Evolutionary conservation across 2,329 filamentous ascomycete genomes (phyloP), one percentile per base, ranked within the genome.

Genomic region (Fusarium miscanthi): DNA sequence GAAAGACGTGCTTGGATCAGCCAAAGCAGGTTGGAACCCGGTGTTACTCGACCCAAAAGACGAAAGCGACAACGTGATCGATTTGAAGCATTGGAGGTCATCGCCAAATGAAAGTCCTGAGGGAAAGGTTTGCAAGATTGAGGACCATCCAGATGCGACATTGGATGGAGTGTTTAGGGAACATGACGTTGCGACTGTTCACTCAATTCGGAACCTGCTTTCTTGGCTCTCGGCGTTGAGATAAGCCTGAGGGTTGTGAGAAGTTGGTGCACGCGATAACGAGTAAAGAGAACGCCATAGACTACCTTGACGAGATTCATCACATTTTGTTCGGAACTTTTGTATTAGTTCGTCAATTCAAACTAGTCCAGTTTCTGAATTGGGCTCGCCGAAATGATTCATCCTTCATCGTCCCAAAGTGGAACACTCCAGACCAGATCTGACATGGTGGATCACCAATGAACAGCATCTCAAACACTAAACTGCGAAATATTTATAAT

Each of bases 1-100:
- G 1, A 75, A 75, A 21, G 73, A 75, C 14, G 69, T 76, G 6
- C 31, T 73, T 8, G 73, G 73, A 1, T 69, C 73, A 5, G 13
- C 16, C 4, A 58, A 64, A 2, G 73, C 71, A 1, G 73, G 73
- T 0, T 75, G 73, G 73, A 66, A 59, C 1, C 63, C 73, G 0
- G 59, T 75, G 3, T 11, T 75, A 0, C 71, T 76, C 1, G 71
- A 75, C 30, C 62, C 68, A 2, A 40, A 62, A 17, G 59, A 68
- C 3, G 37, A 76, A 19, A 59, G 59, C 1, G 40, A 38, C 2
- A 41, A 46, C 21, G 19, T 76, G 4, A 13, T 52, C 0, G 66
- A 69, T 35, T 2, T 69, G 25, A 48, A 38, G 1, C 35, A 30
- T 23, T 69, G 51, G 66, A 12, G 64, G 7, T 69, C 58, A 1